These are phyloP conservation scores for Xylogone sp. DNA, from an alignment of 2,329 filamentous ascomycete genomes.

Conservation along the genomic window DNA sequence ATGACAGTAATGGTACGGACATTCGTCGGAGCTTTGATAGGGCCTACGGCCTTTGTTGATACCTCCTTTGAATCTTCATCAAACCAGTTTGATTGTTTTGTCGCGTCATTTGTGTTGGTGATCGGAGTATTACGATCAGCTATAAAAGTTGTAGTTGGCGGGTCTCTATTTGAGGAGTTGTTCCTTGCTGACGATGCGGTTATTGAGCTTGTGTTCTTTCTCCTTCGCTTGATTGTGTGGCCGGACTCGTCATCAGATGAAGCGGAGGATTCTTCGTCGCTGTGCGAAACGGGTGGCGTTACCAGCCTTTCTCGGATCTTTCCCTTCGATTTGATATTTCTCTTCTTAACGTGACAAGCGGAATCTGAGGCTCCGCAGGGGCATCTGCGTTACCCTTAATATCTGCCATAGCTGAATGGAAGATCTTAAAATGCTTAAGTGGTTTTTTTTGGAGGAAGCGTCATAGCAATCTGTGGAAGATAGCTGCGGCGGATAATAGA, in stretches of 20 bases:
- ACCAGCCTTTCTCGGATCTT: no score
- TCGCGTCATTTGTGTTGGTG: conserved; percentile 75
- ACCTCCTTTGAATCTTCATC: conserved; percentile 58
- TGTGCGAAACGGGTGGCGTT: no score
- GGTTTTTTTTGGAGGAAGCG: no score
- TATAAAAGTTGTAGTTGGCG: conserved; percentile 50
- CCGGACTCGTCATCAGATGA: conserved; percentile 75
- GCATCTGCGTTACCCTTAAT: no score
- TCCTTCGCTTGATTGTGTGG: conserved; percentile 74
- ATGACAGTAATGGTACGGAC: conserved; percentile 86
- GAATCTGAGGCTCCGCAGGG: no score
- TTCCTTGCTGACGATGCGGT: conserved; percentile 56
- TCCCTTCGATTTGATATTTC: no score
- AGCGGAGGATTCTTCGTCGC: conserved; percentile 50
- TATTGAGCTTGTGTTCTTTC: conserved; percentile 62
- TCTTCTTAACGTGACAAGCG: no score
- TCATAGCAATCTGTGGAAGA: no score
- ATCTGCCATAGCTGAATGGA: no score
- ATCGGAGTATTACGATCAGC: conserved; percentile 61
- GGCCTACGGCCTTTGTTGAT: conserved; percentile 56
- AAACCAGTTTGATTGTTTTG: conserved; percentile 85
- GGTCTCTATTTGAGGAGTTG: conserved; percentile 36
- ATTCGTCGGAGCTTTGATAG: conserved; percentile 84
- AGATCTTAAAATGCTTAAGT: no score
- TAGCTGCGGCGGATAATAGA: no score